phyloP scores from a whole-genome alignment of 208 protist genomes.

The Crithidia fasciculata region DNA sequence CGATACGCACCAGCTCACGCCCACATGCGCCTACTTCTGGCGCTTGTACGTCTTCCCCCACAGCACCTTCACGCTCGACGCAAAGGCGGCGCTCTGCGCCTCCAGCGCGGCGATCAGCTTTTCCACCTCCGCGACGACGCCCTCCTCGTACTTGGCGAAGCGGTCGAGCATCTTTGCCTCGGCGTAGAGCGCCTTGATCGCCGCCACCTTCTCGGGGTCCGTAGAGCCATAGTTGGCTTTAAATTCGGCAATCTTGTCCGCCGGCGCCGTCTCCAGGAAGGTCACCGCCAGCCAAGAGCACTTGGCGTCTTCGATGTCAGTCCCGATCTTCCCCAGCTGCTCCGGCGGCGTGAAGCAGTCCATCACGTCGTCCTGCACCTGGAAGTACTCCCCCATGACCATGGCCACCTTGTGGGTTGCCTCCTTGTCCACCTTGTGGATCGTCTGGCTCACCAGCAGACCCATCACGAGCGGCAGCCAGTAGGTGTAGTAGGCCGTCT shows the following conservation, averaged over 20 bases:
- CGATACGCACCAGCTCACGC: no score
- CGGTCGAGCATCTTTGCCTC: slow-evolving; percentile 73
- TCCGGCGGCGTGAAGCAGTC: slow-evolving; percentile 96
- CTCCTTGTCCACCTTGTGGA: slow-evolving; percentile 58
- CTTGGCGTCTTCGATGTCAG: slow-evolving; percentile 98
- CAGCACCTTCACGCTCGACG: slow-evolving; percentile 62
- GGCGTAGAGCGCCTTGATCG: slow-evolving; percentile 90
- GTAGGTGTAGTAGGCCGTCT: slow-evolving; percentile 98
- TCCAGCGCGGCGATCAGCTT: slow-evolving; percentile 48
- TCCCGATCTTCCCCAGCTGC: slow-evolving; percentile 97
- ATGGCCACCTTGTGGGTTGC: slow-evolving; percentile 85
- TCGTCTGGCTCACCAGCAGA: slow-evolving; percentile 89
- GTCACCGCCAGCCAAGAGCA: slow-evolving; percentile 96
- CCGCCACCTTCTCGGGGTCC: slow-evolving; percentile 68
- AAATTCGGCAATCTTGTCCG: slow-evolving; percentile 69
- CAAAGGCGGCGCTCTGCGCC: slow-evolving; percentile 50
- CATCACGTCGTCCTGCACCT: slow-evolving; percentile 98
- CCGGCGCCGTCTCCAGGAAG: slow-evolving; percentile 64
- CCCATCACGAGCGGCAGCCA: slow-evolving; percentile 95
- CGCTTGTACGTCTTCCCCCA: slow-evolving; percentile 93
- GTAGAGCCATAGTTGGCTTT: slow-evolving; percentile 92
- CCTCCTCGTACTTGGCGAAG: slow-evolving; percentile 83
- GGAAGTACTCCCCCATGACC: slow-evolving; percentile 97
- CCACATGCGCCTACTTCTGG: slow-evolving; percentile 52
- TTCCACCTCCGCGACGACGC: slow-evolving; percentile 65